Evolutionary conservation across 257 asterid species (phyloP).

Genomic region (Plantago elongata): DNA sequence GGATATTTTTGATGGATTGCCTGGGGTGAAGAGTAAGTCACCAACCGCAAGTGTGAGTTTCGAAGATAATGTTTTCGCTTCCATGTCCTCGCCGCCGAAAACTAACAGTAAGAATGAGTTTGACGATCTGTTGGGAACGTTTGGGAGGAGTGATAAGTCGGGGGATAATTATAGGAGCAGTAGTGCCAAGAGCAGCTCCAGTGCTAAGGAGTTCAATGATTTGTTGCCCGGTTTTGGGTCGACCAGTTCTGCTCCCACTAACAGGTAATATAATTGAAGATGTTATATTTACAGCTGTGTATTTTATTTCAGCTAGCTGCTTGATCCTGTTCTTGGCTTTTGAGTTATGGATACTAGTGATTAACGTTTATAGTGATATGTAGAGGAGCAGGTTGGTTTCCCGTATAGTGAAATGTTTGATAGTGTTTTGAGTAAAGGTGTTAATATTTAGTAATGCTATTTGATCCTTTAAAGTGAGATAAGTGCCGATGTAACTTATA

Average conservation of each 20-base stretch:
- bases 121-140: constrained; percentile 62
- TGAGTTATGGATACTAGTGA: no score
- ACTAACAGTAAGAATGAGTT: constrained; percentile 33
- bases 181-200: constrained; percentile 43
- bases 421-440: neutral
- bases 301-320: constrained; percentile 10
- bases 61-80: constrained; percentile 57
- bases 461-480: no score
- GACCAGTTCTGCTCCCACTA: constrained; percentile 39
- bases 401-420: constrained; percentile 7
- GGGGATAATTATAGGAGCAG: constrained; percentile 32
- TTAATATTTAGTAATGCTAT: no score
- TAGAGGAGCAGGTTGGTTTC: constrained; percentile 7
- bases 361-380: constrained; percentile 1
- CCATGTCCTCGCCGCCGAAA: constrained; percentile 43
- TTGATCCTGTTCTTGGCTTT: constrained; percentile 12
- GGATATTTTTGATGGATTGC: constrained; percentile 86
- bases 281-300: neutral
- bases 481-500: neutral
- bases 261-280: constrained; percentile 44
- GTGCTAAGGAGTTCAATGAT: constrained; percentile 59
- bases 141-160: constrained; percentile 28
- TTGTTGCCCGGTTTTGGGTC: constrained; percentile 68
- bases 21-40: constrained; percentile 78
- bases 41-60: constrained; percentile 42